Evolutionary conservation across 208 protist genomes (phyloP).

Genomic region (Crithidia acanthocephali): DNA sequence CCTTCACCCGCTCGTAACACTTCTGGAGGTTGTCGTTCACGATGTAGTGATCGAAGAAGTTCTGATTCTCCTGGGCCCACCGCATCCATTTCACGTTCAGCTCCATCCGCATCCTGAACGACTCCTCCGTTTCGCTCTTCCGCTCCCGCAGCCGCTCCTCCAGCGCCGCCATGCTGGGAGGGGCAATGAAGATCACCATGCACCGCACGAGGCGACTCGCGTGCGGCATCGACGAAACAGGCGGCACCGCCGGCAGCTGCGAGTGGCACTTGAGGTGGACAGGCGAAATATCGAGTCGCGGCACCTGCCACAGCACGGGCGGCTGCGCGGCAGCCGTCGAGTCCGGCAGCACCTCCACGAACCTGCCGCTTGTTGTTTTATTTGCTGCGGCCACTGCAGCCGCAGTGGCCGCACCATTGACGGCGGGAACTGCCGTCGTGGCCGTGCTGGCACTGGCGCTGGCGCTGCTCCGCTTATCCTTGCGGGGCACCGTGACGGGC

Average conservation of each 20-base stretch:
- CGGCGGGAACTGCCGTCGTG: neutral
- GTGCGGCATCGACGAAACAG: slow-evolving; percentile 2
- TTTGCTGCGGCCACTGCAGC: neutral
- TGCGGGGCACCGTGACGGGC: slow-evolving; percentile 8
- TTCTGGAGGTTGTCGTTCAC: slow-evolving; percentile 83
- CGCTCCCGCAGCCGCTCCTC: slow-evolving; percentile 76
- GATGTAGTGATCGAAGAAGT: slow-evolving; percentile 72
- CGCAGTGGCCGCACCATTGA: no score
- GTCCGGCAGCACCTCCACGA: slow-evolving; percentile 10
- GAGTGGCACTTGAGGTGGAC: slow-evolving; percentile 6
- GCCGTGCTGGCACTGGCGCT: neutral
- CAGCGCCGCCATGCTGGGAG: slow-evolving; percentile 65
- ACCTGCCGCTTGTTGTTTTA: neutral
- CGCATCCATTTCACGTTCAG: slow-evolving; percentile 61
- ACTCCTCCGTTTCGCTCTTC: slow-evolving; percentile 83
- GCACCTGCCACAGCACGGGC: slow-evolving; percentile 11
- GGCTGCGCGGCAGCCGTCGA: neutral
- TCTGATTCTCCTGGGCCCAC: slow-evolving; percentile 48
- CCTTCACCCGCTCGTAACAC: slow-evolving; percentile 45
- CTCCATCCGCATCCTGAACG: slow-evolving; percentile 60
- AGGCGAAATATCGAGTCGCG: neutral
- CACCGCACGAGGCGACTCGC: slow-evolving; percentile 41
- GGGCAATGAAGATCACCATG: slow-evolving; percentile 78
- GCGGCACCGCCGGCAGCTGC: slow-evolving; percentile 8
- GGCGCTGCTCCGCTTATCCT: neutral